These are phyloP conservation scores for Wallacemonas sp. DNA, from an alignment of 208 protist species.

Conservation along the genomic window DNA sequence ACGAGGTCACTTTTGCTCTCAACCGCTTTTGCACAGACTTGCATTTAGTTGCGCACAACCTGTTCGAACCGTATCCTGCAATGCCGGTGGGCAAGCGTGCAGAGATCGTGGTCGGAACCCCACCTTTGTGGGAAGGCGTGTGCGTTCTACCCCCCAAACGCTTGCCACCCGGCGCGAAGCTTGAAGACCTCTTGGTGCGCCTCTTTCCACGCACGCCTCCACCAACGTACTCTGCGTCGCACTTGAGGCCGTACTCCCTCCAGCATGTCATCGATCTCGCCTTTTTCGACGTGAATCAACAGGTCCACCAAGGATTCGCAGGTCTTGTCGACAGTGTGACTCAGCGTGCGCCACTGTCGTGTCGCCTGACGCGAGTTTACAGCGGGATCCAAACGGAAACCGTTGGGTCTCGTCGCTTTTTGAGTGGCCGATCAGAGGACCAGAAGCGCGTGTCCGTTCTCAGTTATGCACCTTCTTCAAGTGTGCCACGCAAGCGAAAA, in stretches of 20 bases:
- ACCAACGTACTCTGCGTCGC: conserved; percentile 51
- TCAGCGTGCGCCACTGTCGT: background rate
- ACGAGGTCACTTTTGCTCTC: conserved; percentile 49
- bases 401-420: too few species aligned
- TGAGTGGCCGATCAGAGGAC: too few species aligned
- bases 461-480: background rate
- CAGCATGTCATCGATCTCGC: conserved; percentile 55
- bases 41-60: conserved; percentile 81
- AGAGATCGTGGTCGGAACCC: conserved; percentile 77
- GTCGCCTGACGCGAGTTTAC: conserved; percentile 1
- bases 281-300: conserved; percentile 61
- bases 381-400: background rate
- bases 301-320: conserved; percentile 54
- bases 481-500: conserved; percentile 18
- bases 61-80: conserved; percentile 70
- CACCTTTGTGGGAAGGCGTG: conserved; percentile 68
- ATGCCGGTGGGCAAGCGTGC: conserved; percentile 57
- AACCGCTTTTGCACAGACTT: conserved; percentile 51
- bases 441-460: background rate
- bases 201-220: conserved; percentile 30
- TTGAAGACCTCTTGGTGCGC: conserved; percentile 59
- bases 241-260: conserved; percentile 64
- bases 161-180: conserved; percentile 15
- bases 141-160: conserved; percentile 4
- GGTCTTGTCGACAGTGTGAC: conserved; percentile 15